Percentiles rank a stretch among this genome's conserved stretches.
Evolutionary conservation across 2,329 filamentous ascomycete species (phyloP).

Genomic region (Colletotrichum shisoi): DNA sequence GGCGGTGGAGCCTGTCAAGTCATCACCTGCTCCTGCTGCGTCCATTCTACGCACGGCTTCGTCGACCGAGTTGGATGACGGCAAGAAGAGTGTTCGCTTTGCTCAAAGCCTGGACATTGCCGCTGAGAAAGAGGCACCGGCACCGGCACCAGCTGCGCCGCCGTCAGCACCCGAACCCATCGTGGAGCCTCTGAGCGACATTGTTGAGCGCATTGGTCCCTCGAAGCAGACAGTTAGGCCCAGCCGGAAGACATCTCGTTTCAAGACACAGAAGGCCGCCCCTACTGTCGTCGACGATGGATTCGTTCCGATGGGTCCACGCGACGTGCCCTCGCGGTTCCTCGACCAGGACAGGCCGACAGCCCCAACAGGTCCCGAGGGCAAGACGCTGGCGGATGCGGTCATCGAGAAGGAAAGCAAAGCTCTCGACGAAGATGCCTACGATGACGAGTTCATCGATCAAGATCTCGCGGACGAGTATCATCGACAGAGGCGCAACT

Average conservation of each 20-base stretch:
- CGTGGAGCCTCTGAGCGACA: conserved; percentile 61
- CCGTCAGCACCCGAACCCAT: conserved; percentile 44
- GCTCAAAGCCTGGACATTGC: conserved; percentile 77
- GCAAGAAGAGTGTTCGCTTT: conserved; percentile 82
- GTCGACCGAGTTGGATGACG: conserved; percentile 41
- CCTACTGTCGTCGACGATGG: conserved; percentile 43
- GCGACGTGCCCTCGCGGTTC: conserved; percentile 55
- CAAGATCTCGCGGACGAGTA: conserved; percentile 85
- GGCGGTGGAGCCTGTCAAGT: conserved; percentile 8
- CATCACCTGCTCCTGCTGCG: conserved; percentile 37
- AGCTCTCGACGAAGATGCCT: conserved; percentile 42
- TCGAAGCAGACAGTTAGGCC: conserved; percentile 44
- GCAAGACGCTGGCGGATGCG: conserved; percentile 65
- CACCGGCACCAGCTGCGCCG: conserved; percentile 3
- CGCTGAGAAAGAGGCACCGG: conserved; percentile 43
- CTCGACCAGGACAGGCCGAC: conserved; percentile 50
- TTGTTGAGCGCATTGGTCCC: conserved; percentile 57
- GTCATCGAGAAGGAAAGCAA: conserved; percentile 63
- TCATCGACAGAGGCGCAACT: conserved; percentile 79
- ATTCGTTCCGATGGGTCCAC: conserved; percentile 52
- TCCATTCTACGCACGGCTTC: conserved; percentile 29
- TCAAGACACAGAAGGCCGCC: conserved; percentile 53
- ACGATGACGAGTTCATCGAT: conserved; percentile 71
- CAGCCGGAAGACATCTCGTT: conserved; percentile 58
- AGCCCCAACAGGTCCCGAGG: conserved; percentile 60